Evolutionary conservation across 805 yeast species (phyloP), one percentile per base, ranked within the genome.

Genomic region (Clavispora phyllophila): DNA sequence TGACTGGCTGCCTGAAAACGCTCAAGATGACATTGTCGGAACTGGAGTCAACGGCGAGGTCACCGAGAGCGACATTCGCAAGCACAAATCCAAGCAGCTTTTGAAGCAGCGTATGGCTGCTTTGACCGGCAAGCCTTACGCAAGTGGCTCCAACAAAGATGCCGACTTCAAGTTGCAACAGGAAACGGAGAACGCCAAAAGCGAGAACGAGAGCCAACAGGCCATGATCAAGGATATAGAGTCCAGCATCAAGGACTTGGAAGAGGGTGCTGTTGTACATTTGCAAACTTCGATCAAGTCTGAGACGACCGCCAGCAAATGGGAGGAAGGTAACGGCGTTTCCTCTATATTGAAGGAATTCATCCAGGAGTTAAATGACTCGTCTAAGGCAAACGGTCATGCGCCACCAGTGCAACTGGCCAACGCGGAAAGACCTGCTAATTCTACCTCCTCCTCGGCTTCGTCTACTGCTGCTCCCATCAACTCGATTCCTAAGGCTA

Each of bases 31-130:
- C 12, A 73, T 84, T 38, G 70, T 73, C 22, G 97, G 96, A 4
- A 78, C 93, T 5, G 98, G 97, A 7, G 84, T 88, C 37, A 80
- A 84, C 55, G 97, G 97, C 24, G 79, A 80, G 46, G 77, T 88
- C 8, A 90, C 97, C 3, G 96, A 87, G 20, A 65, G 79, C 12
- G 97, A 90, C 58, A 76, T 85, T 46, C 77, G 85, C 49, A 84
- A 85, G 54, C 93, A 91, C 31, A 82, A 77, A 52, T 82, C 87
- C 33, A 84, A 85, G 57, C 95, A 91, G 32, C 66, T 81, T 43
- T 70, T 93, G 53, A 81, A 82, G 49, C 86, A 90, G 39, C 77
- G 96, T 52, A 89, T 91, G 95, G 95, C 96, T 23, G 87, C 91
- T 3, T 75, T 91, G 55, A 90, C 97, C 0, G 96, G 96, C 5